Conservation (phyloP, 305 asterid genomes). For the Fraxinus sp. region DNA sequence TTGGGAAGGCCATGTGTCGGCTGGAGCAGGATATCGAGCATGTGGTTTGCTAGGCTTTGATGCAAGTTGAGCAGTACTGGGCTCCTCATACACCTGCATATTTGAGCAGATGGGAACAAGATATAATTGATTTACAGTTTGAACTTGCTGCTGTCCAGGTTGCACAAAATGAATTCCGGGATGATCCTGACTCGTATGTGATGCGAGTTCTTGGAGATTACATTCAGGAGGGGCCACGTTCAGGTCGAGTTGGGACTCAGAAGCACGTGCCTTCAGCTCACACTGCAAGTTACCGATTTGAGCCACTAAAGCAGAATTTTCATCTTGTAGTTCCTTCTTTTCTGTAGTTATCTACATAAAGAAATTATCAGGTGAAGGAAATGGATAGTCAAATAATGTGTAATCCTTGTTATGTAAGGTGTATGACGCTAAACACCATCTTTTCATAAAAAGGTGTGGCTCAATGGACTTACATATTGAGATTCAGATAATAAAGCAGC, state of each 20-base stretch:
- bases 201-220: constrained; percentile 22
- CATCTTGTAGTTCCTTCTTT: constrained; percentile 58
- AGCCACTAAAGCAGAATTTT: constrained; percentile 39
- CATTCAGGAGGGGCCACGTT: constrained; percentile 41
- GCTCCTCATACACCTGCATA: constrained; percentile 25
- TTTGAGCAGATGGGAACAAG: constrained; percentile 37
- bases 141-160: constrained; percentile 35
- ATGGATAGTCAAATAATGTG: neutral
- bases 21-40: constrained; percentile 55
- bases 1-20: constrained; percentile 56
- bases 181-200: constrained; percentile 2
- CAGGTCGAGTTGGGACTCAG: constrained; percentile 46
- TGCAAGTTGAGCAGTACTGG: constrained; percentile 18
- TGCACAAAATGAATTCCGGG: constrained; percentile 24
- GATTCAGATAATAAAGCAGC: constrained; percentile 50
- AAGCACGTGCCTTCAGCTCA: constrained; percentile 34
- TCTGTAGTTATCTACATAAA: constrained; percentile 44
- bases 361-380: neutral
- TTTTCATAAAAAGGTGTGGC: neutral
- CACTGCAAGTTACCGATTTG: constrained; percentile 44
- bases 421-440: neutral
- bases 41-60: constrained; percentile 52
- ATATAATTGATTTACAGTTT: constrained; percentile 35
- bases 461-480: constrained; percentile 41
- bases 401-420: neutral